Evolutionary conservation across 148 eudicot species (phyloP).

Genomic region (Euryodendron excelsum): DNA sequence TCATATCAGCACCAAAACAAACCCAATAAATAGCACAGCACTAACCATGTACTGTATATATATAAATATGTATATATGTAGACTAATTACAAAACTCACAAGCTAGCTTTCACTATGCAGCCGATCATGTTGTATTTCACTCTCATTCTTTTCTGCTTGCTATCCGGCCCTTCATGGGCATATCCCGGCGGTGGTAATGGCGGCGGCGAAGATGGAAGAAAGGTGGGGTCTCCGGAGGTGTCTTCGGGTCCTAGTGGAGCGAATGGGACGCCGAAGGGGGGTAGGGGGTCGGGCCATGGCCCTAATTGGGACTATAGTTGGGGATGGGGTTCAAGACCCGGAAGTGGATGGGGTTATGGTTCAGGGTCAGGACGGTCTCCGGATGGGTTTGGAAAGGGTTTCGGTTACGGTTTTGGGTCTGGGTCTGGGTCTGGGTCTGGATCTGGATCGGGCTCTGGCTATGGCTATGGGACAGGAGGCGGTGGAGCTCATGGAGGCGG

Average conservation of each 20-base stretch:
- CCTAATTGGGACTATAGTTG: constrained; percentile 69
- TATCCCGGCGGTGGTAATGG: not conserved
- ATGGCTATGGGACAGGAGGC: constrained; percentile 40
- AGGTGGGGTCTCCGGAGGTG: constrained; percentile 13
- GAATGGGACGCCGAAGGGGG: constrained; percentile 23
- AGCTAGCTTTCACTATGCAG: not conserved
- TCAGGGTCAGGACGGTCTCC: constrained; percentile 67
- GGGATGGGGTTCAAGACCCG: constrained; percentile 75
- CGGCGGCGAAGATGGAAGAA: not conserved
- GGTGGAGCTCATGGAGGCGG: constrained; percentile 38
- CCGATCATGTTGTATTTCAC: constrained; percentile 5
- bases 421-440: constrained; percentile 63
- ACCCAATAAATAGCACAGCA: not conserved
- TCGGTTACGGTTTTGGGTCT: constrained; percentile 64
- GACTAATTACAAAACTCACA: not conserved
- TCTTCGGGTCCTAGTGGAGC: constrained; percentile 17
- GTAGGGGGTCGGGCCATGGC: constrained; percentile 60
- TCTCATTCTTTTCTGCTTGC: constrained; percentile 24
- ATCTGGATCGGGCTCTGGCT: constrained; percentile 47
- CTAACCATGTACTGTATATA: not conserved
- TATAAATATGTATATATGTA: not conserved
- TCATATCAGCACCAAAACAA: not conserved
- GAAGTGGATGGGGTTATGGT: constrained; percentile 68
- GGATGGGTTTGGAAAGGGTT: constrained; percentile 58
- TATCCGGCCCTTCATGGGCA: constrained; percentile 16